Evolutionary conservation across 164 flowering plant genomes (phyloP).

Genomic region (Aristolochia californica): DNA sequence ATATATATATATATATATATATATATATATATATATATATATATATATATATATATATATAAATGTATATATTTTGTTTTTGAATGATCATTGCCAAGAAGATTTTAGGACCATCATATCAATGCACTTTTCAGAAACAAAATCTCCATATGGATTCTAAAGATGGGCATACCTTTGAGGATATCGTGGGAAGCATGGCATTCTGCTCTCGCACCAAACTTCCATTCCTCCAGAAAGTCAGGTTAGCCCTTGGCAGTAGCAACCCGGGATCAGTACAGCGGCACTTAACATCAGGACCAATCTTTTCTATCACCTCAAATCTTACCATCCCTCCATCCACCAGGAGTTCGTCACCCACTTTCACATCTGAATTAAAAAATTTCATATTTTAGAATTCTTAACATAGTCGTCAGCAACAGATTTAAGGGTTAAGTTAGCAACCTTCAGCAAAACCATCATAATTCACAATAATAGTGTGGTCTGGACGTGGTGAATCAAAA

Average conservation of each 20-base stretch:
- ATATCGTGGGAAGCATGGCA: slow-evolving; percentile 97
- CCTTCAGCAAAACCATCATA: slow-evolving; percentile 99
- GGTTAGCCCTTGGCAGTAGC: slow-evolving; percentile 85
- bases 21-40: too few species aligned
- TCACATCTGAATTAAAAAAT: slow-evolving; percentile 64
- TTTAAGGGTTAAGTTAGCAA: slow-evolving; percentile 9
- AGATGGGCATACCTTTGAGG: slow-evolving; percentile 62
- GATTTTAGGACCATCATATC: too few species aligned
- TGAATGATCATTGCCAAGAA: too few species aligned
- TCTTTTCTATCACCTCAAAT: slow-evolving; percentile 91
- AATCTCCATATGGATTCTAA: background rate
- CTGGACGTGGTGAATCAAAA: slow-evolving; percentile 64
- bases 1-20: too few species aligned
- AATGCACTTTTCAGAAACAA: too few species aligned
- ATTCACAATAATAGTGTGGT: slow-evolving; percentile 74
- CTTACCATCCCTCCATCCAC: slow-evolving; percentile 99
- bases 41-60: too few species aligned
- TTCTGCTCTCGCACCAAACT: slow-evolving; percentile 84
- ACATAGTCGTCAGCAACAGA: background rate
- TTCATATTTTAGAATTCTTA: background rate
- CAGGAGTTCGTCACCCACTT: slow-evolving; percentile 89
- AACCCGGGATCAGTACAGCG: slow-evolving; percentile 90
- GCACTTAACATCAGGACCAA: slow-evolving; percentile 97
- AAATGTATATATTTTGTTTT: too few species aligned
- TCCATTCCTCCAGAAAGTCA: slow-evolving; percentile 90